These are phyloP conservation scores for Ogataea pilisensis DNA, from an alignment of 805 yeast species.

Conservation along the genomic window DNA sequence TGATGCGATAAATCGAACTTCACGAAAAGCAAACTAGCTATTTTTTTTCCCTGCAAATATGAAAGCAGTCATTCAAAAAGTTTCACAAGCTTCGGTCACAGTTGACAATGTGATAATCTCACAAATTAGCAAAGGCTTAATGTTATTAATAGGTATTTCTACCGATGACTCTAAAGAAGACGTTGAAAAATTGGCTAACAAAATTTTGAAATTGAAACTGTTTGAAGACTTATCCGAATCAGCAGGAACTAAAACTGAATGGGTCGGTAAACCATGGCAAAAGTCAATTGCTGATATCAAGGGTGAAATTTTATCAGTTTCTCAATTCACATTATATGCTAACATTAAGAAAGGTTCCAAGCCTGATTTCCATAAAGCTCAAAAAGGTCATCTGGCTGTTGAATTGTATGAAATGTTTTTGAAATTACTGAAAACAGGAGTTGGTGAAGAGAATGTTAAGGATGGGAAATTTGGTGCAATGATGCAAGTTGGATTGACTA, in stretches of 20 bases:
- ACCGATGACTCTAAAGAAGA: conserved; percentile 74
- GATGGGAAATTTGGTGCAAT: conserved; percentile 95
- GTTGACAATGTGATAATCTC: conserved; percentile 73
- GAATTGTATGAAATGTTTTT: conserved; percentile 53
- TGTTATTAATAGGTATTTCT: conserved; percentile 82
- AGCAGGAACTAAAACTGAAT: conserved; percentile 43
- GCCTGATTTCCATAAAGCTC: conserved; percentile 93
- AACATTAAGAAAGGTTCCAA: conserved; percentile 86
- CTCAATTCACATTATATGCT: conserved; percentile 90
- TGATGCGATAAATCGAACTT: too few species aligned
- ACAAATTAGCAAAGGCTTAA: conserved; percentile 67
- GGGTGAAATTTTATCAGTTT: conserved; percentile 79
- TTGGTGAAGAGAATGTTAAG: conserved; percentile 63
- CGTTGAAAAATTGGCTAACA: conserved; percentile 61
- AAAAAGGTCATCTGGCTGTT: conserved; percentile 61
- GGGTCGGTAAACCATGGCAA: conserved; percentile 74
- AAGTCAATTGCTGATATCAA: conserved; percentile 56
- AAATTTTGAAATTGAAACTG: conserved; percentile 59
- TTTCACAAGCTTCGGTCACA: conserved; percentile 81
- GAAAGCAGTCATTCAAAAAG: conserved; percentile 91
- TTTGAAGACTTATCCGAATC: conserved; percentile 54
- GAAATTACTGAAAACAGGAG: conserved; percentile 38
- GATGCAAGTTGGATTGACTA: conserved; percentile 89
- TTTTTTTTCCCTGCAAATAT: conserved; percentile 33
- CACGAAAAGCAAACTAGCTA: background rate